Base-by-base conservation (phyloP, 805 yeast genomes). In the Candida orba region DNA sequence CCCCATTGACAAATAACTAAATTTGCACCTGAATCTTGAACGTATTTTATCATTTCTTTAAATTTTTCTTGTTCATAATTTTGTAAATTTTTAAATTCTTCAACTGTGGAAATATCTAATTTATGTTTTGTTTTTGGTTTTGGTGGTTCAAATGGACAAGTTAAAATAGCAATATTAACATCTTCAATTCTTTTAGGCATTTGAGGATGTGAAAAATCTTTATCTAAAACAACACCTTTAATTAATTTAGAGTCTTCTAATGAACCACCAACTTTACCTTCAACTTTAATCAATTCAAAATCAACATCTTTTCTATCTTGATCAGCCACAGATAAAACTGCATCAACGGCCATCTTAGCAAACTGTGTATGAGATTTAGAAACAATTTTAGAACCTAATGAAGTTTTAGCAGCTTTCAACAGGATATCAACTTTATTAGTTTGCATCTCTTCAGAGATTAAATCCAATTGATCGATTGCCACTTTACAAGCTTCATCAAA, bases 111-210 rank as follows among this genome's bases (percentile, higher is more conserved):
- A 51, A 91, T 91, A 63, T 91, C 96, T 57, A 91, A 74, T 74
- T 91, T 91, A 70, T 91, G 99, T 69, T 93, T 93, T 22, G 99
- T 93, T 71, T 93, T 93, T 54, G 99, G 99, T 69, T 93, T 93
- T 57, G 99, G 99, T 34, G 99, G 99, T 72, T 93, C 99, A 62
- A 93, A 93, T 56, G 99, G 98, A 71, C 98, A 91, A 3, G 99
- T 93, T 61, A 93, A 74, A 52, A 93, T 91, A 39, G 98, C 98
- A 48, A 93, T 75, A 63, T 86, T 88, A 51, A 88, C 95, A 64
- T 89, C 84, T 47, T 71, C 64, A 37, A 91, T 75, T 42, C 65
- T 63, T 60, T 87, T 87, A 41, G 96, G 93, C 99, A 93, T 93
- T 67, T 93, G 99, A 4, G 98, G 96, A 65, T 93, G 99, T 2